Base-by-base conservation (phyloP, 768 basidiomycete genomes). In the Pluteus cervinus region DNA sequence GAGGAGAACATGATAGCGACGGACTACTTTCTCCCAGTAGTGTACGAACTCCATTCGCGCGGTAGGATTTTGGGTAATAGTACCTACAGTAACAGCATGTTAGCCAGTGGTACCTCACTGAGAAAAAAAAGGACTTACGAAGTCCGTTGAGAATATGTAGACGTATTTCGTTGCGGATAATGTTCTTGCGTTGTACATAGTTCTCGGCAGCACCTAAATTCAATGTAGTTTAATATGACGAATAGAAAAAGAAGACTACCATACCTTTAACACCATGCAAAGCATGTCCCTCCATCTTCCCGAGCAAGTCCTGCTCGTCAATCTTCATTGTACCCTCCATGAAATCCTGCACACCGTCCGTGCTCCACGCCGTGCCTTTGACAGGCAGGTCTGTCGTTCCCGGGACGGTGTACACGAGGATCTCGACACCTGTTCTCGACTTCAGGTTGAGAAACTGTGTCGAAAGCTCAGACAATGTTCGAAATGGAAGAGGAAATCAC, bases 11-110 rank as follows among this genome's bases (percentile, higher is more conserved):
- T 23, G 30, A 30, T 46, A 42, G 8, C 26, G 18, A 21, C 22
- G 12, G n/a, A 46, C 41, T 23, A 48, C 22, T 18, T 48, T 43
- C 4, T 15, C 21, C 45, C 37, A 45, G 32, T 46, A 43, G 7
- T 24, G 33, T 33, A 34, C 41, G 33, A 33, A 48, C 30, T 46
- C 31, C 45, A 48, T 43, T 10, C 30, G 11, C 7, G 33, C 45
- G 2, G n/a, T 39, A 3, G 28, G 26, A 33, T 39, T 25, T 24
- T 33, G 23, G 10, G 35, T 37, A 17, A 37, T 24, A 16, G 17
- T 10, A 5, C 34, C 44, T 45, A 36, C n/a, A n/a, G n/a, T n/a
- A n/a, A 21, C 20, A 26, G 17, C 21, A 4, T 16, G 15, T 17
- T 37, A 32, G 20, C 22, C n/a, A 32, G 25, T 9, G 7, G 21